Evolutionary conservation across 306 rosid species (phyloP), one percentile per base, ranked within the genome.

Genomic region (Echinosophora koreensis): DNA sequence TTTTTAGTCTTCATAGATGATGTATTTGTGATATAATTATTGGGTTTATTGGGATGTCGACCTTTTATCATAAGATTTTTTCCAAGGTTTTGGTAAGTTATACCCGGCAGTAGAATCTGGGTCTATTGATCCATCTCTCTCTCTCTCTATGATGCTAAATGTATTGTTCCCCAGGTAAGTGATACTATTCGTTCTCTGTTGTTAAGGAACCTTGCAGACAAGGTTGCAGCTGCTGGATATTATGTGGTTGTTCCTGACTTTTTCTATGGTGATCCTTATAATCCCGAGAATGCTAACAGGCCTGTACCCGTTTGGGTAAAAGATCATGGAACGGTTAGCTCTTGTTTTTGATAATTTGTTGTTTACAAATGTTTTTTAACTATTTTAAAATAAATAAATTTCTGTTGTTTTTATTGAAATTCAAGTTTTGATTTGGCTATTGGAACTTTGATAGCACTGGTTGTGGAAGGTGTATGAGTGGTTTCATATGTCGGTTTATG

Each of bases 181-280:
- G 75, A 74, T 49, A 49, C 63, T 42, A n/a, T 12, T 13, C 52
- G 42, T 72, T 67, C 65, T 72, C 16, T 57, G 39, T 42, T 71
- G 38, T 76, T 32, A 76, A 92, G 97, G 93, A 84, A 86, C 58
- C 79, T 92, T 10, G 97, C 93, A 1, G 92, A 90, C 83, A 88
- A 92, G 84, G 65, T 81, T 81, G 89, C 92, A 76, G 88, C 88
- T 61, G 87, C 90, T 60, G 93, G 97, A 59, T 92, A 86, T 85
- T 83, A 78, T 79, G 93, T 86, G 61, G 88, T 80, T 63, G 92
- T 86, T 69, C 90, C 97, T 30, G 90, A 90, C 56, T 92, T 87
- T 82, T 71, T 90, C 0, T 15, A 84, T 58, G 88, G 86, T 41
- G 96, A 92, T 35, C 93, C 93, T 56, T 90, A 2, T 76, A 80